These are phyloP conservation scores for Poronia punctata DNA, from an alignment of 495 filamentous ascomycete species.

Conservation along the genomic window DNA sequence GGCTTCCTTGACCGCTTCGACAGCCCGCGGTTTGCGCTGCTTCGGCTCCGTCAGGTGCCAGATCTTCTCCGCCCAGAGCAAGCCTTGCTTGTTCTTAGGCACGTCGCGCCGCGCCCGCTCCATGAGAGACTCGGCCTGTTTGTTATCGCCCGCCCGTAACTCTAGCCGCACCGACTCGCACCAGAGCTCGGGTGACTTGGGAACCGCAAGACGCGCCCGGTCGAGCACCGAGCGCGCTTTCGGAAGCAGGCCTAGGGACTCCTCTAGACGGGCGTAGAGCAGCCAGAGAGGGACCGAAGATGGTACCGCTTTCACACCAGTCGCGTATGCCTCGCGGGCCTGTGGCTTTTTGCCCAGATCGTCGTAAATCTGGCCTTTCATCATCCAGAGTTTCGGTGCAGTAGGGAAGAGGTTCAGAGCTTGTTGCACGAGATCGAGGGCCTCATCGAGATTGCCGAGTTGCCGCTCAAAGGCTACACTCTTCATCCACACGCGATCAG, in stretches of 20 bases:
- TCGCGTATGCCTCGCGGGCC: constrained; percentile 84
- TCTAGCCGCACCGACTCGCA: constrained; percentile 88
- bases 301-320: constrained; percentile 79
- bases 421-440: constrained; percentile 79
- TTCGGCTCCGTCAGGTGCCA: constrained; percentile 88
- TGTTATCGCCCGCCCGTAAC: constrained; percentile 74
- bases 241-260: constrained; percentile 73
- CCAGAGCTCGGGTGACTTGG: constrained; percentile 81
- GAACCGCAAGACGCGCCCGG: constrained; percentile 74
- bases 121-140: constrained; percentile 85
- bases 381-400: constrained; percentile 90
- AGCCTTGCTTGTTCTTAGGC: constrained; percentile 63
- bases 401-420: constrained; percentile 83
- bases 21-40: constrained; percentile 78
- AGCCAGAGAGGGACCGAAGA: constrained; percentile 84
- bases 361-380: constrained; percentile 97
- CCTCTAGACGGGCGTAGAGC: constrained; percentile 79
- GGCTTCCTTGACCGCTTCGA: constrained; percentile 94
- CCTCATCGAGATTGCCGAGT: constrained; percentile 66
- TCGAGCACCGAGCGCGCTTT: constrained; percentile 92
- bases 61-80: constrained; percentile 90
- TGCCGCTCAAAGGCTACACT: constrained; percentile 86
- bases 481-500: constrained; percentile 95
- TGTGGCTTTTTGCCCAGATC: constrained; percentile 65
- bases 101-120: constrained; percentile 85